A percentile compares a stretch with the other conserved stretches of the same genome.
These are phyloP conservation scores for Emmonsia crescens DNA, from an alignment of 2,329 filamentous ascomycete genomes.

Conservation along the genomic window DNA sequence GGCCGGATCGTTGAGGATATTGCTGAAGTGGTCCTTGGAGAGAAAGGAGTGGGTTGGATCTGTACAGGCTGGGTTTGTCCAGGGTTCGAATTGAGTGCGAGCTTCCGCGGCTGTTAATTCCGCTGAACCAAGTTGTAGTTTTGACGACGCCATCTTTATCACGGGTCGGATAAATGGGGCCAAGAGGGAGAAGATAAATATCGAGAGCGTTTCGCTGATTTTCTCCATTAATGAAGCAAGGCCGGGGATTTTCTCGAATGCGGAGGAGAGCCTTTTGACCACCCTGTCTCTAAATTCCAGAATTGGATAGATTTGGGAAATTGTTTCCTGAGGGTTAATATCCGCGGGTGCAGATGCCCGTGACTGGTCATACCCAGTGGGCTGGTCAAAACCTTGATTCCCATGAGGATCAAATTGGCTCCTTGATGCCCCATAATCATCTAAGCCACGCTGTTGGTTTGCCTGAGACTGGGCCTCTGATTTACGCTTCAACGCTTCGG, in stretches of 20 bases:
- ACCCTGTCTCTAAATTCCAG: conserved; percentile 89
- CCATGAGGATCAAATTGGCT: conserved; percentile 15
- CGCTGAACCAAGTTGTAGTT: conserved; percentile 75
- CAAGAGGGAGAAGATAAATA: conserved; percentile 82
- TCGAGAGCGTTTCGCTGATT: conserved; percentile 82
- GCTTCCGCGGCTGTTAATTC: conserved; percentile 57
- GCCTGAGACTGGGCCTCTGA: conserved; percentile 55
- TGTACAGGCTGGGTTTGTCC: conserved; percentile 63
- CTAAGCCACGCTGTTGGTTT: conserved; percentile 36
- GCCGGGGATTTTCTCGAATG: conserved; percentile 85
- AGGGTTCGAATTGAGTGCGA: conserved; percentile 66
- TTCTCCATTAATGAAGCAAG: conserved; percentile 83
- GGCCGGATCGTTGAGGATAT: conserved; percentile 66
- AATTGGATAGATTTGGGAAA: conserved; percentile 84
- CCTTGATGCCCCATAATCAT: conserved; percentile 17
- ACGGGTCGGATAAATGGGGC: conserved; percentile 88
- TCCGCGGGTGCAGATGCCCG: conserved; percentile 27
- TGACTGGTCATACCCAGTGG: conserved; percentile 22
- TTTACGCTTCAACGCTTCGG: conserved; percentile 48
- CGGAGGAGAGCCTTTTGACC: conserved; percentile 71
- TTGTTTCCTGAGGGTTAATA: conserved; percentile 68
- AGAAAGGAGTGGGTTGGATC: conserved; percentile 76
- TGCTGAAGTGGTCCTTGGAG: conserved; percentile 76
- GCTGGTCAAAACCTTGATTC: conserved; percentile 6
- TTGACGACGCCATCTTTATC: conserved; percentile 74